Percentiles rank a stretch among this genome's conserved stretches.
These are phyloP conservation scores for Populus hybrid DNA, from an alignment of 441 rosid genomes.

Conservation along the genomic window DNA sequence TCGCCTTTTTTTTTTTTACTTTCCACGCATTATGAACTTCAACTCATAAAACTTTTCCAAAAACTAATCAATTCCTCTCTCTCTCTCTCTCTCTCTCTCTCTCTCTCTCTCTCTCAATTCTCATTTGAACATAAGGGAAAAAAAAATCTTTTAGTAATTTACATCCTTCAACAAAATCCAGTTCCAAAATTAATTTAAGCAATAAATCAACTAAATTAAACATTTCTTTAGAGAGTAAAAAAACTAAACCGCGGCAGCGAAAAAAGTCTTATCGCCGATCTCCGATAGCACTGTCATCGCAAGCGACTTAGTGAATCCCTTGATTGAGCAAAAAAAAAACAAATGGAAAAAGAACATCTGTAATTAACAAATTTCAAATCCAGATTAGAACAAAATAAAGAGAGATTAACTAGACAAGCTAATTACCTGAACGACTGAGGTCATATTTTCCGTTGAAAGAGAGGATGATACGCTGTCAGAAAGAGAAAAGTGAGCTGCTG, in stretches of 20 bases:
- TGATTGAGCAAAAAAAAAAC: constrained; percentile 2
- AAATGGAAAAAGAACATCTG: not conserved
- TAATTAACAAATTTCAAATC: constrained; percentile 5
- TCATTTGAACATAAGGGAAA: not conserved
- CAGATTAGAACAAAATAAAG: constrained; percentile 3
- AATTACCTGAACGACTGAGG: constrained; percentile 60
- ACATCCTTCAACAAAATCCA: too few relatives aligned
- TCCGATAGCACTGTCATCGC: constrained; percentile 91
- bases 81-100: too few relatives aligned
- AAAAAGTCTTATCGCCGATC: constrained; percentile 96
- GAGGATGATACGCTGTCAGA: not conserved
- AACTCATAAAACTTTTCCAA: not conserved
- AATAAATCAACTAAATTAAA: not conserved
- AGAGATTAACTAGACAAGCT: not conserved
- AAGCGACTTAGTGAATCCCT: constrained; percentile 90
- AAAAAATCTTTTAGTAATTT: not conserved
- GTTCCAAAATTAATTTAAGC: not conserved
- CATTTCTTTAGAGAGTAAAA: not conserved
- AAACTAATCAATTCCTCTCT: too few relatives aligned
- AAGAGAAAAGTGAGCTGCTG: not conserved
- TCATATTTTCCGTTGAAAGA: constrained; percentile 33
- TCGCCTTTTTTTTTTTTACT: not conserved
- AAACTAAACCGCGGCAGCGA: constrained; percentile 74
- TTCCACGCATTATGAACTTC: not conserved
- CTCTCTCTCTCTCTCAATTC: too few relatives aligned